A percentile compares a stretch with the other conserved stretches of the same genome.
Evolutionary conservation across 345 rosid genomes (phyloP).

Genomic region (Citrus medica): DNA sequence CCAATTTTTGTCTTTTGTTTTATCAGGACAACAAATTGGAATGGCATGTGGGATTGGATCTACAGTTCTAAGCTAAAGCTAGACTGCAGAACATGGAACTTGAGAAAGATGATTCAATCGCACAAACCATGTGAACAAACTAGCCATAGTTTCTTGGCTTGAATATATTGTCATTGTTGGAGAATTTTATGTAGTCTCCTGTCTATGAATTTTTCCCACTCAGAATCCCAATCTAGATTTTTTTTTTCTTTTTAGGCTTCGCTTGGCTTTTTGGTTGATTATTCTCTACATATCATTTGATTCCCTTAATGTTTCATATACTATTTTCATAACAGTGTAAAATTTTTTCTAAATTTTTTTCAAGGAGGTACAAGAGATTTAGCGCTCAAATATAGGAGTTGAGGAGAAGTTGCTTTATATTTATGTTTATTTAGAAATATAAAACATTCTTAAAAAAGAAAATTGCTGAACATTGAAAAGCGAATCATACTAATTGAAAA

Average conservation of each 20-base stretch:
- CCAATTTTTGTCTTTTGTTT: neutral
- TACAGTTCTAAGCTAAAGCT: constrained; percentile 80
- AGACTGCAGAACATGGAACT: constrained; percentile 62
- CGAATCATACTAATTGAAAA: neutral
- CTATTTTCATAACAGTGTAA: neutral
- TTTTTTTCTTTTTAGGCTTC: neutral
- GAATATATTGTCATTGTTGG: neutral
- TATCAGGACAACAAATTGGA: constrained; percentile 69
- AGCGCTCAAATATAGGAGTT: too few species aligned
- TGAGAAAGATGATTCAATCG: constrained; percentile 83
- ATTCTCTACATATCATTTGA: neutral
- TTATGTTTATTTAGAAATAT: too few species aligned
- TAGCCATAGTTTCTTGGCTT: neutral
- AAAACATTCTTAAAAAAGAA: too few species aligned
- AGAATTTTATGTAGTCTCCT: neutral
- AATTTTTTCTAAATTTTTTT: too few species aligned
- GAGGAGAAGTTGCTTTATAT: too few species aligned
- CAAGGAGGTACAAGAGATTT: too few species aligned
- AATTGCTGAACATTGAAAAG: neutral
- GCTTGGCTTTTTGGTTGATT: neutral
- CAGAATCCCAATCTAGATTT: neutral
- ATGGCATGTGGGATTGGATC: constrained; percentile 96
- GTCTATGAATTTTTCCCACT: neutral
- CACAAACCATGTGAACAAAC: constrained; percentile 60
- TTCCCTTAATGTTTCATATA: neutral